Evolutionary conservation across 2,329 filamentous ascomycete genomes (phyloP).

Genomic region (Colletotrichum cordylinicola): DNA sequence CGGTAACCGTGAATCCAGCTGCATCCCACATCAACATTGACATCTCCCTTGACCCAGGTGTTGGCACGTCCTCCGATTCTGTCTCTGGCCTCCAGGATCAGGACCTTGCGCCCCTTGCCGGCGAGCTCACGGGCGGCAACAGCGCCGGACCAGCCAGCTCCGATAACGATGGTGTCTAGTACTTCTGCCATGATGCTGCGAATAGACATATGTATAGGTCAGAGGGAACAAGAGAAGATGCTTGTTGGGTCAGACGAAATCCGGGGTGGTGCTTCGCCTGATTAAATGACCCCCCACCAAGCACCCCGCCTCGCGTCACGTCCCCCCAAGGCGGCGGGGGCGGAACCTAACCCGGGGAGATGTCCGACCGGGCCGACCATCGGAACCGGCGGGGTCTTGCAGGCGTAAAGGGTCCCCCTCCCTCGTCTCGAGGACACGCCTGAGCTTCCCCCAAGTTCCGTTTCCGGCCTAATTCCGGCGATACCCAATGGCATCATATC

Average conservation of each 20-base stretch:
- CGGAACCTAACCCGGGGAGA: conserved; percentile 3
- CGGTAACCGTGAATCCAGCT: conserved; percentile 20
- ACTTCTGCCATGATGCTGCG: conserved; percentile 9
- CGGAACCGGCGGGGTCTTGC: conserved; percentile 3
- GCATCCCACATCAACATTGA: conserved; percentile 17
- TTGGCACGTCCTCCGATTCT: conserved; percentile 20
- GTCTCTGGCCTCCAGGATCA: conserved; percentile 20
- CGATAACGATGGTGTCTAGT: conserved; percentile 19
- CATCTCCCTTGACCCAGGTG: conserved; percentile 16
- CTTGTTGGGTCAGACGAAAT: not conserved
- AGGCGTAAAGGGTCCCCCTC: not conserved
- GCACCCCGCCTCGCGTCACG: not conserved
- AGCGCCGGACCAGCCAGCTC: conserved; percentile 18
- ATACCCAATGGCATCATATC: not conserved
- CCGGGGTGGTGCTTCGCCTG: not conserved
- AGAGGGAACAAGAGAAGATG: not conserved
- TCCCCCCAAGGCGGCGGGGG: not conserved
- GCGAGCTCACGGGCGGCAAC: conserved; percentile 13
- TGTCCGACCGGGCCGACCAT: conserved; percentile 22
- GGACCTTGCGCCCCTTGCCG: conserved; percentile 8
- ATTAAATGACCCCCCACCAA: not conserved
- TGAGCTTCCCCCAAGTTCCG: not conserved
- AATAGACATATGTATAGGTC: not conserved
- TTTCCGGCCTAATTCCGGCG: not conserved
- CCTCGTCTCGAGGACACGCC: not conserved